Evolutionary conservation across 441 rosid species (phyloP), one percentile per base, ranked within the genome.

Genomic region (Jatropha multifida): DNA sequence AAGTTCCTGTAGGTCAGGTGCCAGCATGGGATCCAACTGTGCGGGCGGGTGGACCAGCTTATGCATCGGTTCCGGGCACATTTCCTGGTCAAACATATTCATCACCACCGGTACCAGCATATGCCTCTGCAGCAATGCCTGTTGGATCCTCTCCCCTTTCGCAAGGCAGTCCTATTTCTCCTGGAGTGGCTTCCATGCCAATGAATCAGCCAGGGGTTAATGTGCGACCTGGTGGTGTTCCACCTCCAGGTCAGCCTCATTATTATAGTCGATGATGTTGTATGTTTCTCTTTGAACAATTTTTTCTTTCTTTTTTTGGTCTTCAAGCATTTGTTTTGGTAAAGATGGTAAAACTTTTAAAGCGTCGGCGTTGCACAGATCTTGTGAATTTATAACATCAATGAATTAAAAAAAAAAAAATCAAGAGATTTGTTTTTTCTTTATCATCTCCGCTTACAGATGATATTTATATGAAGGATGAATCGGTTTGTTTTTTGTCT

Each of bases 11-110:
- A 14, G 86, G 89, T 14, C 89, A 83, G 80, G 83, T 60, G 60
- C 83, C 86, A 18, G 65, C 83, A 11, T 89, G 91, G 91, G 87
- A 86, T 77, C 84, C 83, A 71, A 78, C 74, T 41, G 74, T 80
- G 73, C 88, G 78, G 78, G 77, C 83, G 0, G 65, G 80, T n/a
- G 77, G 83, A 62, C 71, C 84, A 56, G 72, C 76, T 14, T 86
- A 76, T 40, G 66, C 72, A 14, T 78, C 86, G 3, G 82, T 40
- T 63, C 82, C 88, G 2, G 90, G 94, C 69, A 72, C 84, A 59
- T 87, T 64, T 80, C 84, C 85, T 7, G 83, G 89, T 70, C 87
- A 82, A 77, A 49, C 81, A 52, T 83, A 79, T 60, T 69, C 69
- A 32, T 42, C 84, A 44, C 75, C 89, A 41, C 66, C 85, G 9